phyloP scores from a whole-genome alignment of 495 filamentous ascomycete genomes.

The Podospora pseudopauciseta region DNA sequence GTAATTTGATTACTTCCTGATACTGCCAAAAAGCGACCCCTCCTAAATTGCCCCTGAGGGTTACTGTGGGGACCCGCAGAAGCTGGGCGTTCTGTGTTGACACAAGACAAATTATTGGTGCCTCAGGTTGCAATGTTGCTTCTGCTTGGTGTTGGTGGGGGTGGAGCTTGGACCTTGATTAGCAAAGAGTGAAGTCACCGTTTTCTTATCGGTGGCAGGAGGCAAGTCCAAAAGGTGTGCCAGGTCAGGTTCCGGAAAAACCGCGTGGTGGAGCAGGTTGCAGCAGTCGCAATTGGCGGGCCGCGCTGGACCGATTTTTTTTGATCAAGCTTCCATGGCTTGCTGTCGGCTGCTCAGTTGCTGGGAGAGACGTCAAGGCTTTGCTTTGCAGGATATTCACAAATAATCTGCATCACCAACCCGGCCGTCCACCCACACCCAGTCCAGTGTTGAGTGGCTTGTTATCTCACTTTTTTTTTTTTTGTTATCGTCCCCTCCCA shows the following conservation, averaged over 20 bases:
- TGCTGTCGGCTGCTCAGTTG: slow-evolving; percentile 10
- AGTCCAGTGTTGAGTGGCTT: neutral
- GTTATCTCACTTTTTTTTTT: neutral
- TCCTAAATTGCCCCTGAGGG: neutral
- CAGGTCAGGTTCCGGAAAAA: slow-evolving; percentile 16
- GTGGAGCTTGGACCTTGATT: neutral
- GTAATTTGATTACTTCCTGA: too few species aligned
- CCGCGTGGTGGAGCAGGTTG: slow-evolving; percentile 5
- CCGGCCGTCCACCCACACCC: neutral
- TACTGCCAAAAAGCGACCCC: too few species aligned
- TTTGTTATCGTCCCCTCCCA: neutral
- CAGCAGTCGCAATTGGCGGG: slow-evolving; percentile 18
- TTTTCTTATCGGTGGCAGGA: neutral
- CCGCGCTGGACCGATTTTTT: slow-evolving; percentile 16
- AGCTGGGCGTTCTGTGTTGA: neutral
- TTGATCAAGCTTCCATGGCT: slow-evolving; percentile 17
- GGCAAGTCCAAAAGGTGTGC: neutral
- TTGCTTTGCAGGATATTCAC: slow-evolving; percentile 13
- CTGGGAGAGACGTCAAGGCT: slow-evolving; percentile 5
- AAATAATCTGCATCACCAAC: neutral
- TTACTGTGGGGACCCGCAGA: neutral
- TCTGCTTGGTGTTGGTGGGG: neutral
- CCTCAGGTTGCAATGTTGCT: neutral
- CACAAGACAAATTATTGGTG: neutral
- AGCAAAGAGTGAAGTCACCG: neutral